Evolutionary conservation across 2,329 filamentous ascomycete species (phyloP).

Genomic region (Scedosporium apiospermum): DNA sequence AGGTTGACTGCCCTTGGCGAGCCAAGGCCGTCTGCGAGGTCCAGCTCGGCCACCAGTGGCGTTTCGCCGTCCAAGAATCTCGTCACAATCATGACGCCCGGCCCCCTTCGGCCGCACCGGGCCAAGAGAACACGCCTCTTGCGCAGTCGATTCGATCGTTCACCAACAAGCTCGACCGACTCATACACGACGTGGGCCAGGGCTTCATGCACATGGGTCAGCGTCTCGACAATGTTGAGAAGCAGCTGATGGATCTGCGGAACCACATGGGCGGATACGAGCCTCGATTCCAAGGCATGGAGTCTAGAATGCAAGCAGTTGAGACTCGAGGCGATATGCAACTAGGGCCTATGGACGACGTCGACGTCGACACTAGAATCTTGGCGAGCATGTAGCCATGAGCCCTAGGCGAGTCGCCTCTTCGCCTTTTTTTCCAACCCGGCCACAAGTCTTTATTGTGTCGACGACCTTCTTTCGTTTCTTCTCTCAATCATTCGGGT

Average conservation of each 20-base stretch:
- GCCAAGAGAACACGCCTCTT: constrained; percentile 48
- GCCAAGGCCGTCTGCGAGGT: constrained; percentile 57
- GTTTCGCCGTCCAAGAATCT: constrained; percentile 51
- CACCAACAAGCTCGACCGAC: constrained; percentile 49
- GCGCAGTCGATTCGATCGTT: constrained; percentile 48
- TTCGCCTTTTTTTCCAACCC: not conserved
- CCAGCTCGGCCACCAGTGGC: constrained; percentile 53
- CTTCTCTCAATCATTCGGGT: not conserved
- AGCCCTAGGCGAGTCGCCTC: not conserved
- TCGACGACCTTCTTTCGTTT: not conserved
- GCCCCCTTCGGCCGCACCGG: constrained; percentile 41
- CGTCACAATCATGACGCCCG: constrained; percentile 54
- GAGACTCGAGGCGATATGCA: constrained; percentile 19
- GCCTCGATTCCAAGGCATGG: constrained; percentile 34
- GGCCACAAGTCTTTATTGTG: not conserved
- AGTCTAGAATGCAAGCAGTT: constrained; percentile 30
- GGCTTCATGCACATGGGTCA: constrained; percentile 41
- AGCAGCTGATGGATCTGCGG: constrained; percentile 46
- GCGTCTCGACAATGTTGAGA: constrained; percentile 41
- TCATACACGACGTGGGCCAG: constrained; percentile 46
- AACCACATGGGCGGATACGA: constrained; percentile 30
- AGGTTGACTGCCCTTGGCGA: constrained; percentile 54
- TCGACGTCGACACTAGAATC: constrained; percentile 34
- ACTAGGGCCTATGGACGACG: constrained; percentile 33
- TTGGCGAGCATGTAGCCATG: constrained; percentile 18